Conservation (phyloP, 805 yeast genomes). For the Ogataea minuta region DNA sequence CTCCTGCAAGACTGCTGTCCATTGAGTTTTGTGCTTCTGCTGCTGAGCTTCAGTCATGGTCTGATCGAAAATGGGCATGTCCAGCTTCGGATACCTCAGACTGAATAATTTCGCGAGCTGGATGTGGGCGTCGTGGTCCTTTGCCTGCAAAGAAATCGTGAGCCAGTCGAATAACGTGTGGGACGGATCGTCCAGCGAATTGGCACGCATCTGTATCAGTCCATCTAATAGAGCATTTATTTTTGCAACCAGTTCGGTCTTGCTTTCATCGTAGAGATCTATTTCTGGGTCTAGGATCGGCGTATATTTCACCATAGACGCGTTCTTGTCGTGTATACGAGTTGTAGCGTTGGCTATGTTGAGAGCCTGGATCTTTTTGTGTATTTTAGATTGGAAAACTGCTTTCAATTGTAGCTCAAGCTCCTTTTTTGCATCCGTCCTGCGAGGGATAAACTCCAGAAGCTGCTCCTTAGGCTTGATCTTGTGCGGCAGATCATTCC, state of each 20-base stretch:
- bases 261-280: conserved; percentile 15
- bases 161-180: conserved; percentile 13
- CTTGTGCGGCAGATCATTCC: conserved; percentile 10
- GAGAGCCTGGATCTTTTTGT: conserved; percentile 12
- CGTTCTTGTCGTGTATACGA: conserved; percentile 2
- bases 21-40: background rate
- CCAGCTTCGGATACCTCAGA: conserved; percentile 12
- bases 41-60: conserved; percentile 10
- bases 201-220: conserved; percentile 10
- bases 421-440: conserved; percentile 17
- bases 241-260: conserved; percentile 15
- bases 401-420: conserved; percentile 24
- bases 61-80: conserved; percentile 13
- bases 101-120: conserved; percentile 17
- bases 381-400: conserved; percentile 17
- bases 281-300: conserved; percentile 29
- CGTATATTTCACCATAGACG: conserved; percentile 7
- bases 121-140: conserved; percentile 11
- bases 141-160: conserved; percentile 11
- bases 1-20: background rate
- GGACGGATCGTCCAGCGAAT: background rate
- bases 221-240: conserved; percentile 24
- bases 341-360: conserved; percentile 10
- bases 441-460: conserved; percentile 12
- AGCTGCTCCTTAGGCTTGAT: conserved; percentile 13